phyloP scores from a whole-genome alignment of 768 basidiomycete species.

The Kwoniella dejecticola region DNA sequence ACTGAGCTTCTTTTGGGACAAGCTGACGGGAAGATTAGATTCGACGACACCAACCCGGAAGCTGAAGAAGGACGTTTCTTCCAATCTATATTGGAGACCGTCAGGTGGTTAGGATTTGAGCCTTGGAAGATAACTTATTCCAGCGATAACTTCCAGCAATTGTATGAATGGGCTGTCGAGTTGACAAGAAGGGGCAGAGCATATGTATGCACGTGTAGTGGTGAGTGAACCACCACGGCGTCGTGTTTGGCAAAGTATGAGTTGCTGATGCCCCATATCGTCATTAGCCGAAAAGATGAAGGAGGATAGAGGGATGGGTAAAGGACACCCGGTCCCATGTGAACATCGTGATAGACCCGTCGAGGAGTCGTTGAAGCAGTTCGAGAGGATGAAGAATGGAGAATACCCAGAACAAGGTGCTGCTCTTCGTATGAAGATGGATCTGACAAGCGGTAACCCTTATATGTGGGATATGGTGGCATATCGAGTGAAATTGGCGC shows the following conservation, averaged over 20 bases:
- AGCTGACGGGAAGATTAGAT: conserved; percentile 54
- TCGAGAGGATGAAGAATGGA: conserved; percentile 88
- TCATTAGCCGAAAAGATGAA: conserved; percentile 90
- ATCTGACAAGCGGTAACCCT: conserved; percentile 86
- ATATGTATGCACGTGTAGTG: conserved; percentile 93
- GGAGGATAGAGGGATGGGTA: conserved; percentile 76
- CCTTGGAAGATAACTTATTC: conserved; percentile 99
- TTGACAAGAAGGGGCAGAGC: conserved; percentile 87
- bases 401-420: conserved; percentile 88
- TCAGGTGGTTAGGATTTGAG: conserved; percentile 95
- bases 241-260: not conserved
- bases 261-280: not conserved
- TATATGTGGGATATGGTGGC: conserved; percentile 99
- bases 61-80: conserved; percentile 96
- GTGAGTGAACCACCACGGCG: conserved; percentile 60
- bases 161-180: conserved; percentile 84
- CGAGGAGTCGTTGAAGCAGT: conserved; percentile 83
- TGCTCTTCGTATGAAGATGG: conserved; percentile 95
- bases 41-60: conserved; percentile 98
- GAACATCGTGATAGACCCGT: conserved; percentile 81
- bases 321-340: conserved; percentile 78
- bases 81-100: conserved; percentile 90
- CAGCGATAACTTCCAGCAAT: conserved; percentile 87
- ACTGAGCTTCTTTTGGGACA: not conserved
- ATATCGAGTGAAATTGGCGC: conserved; percentile 84